These are phyloP conservation scores for Pugionium cornutum DNA, from an alignment of 345 rosid species.

Conservation along the genomic window DNA sequence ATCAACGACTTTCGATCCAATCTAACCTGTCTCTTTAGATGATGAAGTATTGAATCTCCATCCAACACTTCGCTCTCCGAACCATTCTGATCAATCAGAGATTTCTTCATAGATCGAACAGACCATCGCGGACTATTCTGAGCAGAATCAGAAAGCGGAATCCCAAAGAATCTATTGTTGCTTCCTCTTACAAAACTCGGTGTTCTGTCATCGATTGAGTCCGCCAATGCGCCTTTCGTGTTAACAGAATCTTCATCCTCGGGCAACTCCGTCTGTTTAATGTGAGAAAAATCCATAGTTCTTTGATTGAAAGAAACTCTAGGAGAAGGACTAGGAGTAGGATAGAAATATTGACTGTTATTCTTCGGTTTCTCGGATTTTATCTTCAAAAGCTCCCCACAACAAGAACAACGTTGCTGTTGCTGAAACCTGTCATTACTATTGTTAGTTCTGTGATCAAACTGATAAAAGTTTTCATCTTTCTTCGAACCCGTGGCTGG, in stretches of 20 bases:
- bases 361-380: slow-evolving; percentile 43
- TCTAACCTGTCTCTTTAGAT: slow-evolving; percentile 72
- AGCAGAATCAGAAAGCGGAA: slow-evolving; percentile 73
- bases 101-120: slow-evolving; percentile 48
- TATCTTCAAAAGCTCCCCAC: slow-evolving; percentile 63
- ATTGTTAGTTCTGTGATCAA: slow-evolving; percentile 24
- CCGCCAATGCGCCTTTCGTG: slow-evolving; percentile 27
- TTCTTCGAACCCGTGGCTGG: slow-evolving; percentile 45
- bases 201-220: slow-evolving; percentile 52
- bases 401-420: slow-evolving; percentile 57
- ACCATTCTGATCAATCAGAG: slow-evolving; percentile 45
- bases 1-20: slow-evolving; percentile 84
- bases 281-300: slow-evolving; percentile 24
- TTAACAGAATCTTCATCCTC: slow-evolving; percentile 32
- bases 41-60: slow-evolving; percentile 61
- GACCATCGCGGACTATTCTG: slow-evolving; percentile 62
- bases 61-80: slow-evolving; percentile 48
- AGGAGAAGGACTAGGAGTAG: slow-evolving; percentile 79
- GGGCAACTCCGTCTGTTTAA: slow-evolving; percentile 29
- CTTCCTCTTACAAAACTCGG: slow-evolving; percentile 54
- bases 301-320: slow-evolving; percentile 53
- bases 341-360: slow-evolving; percentile 36
- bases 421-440: slow-evolving; percentile 26
- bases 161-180: slow-evolving; percentile 71
- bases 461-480: slow-evolving; percentile 35